Evolutionary conservation across 1,139 yeast species (phyloP).

Genomic region (Geotrichum europaeum): DNA sequence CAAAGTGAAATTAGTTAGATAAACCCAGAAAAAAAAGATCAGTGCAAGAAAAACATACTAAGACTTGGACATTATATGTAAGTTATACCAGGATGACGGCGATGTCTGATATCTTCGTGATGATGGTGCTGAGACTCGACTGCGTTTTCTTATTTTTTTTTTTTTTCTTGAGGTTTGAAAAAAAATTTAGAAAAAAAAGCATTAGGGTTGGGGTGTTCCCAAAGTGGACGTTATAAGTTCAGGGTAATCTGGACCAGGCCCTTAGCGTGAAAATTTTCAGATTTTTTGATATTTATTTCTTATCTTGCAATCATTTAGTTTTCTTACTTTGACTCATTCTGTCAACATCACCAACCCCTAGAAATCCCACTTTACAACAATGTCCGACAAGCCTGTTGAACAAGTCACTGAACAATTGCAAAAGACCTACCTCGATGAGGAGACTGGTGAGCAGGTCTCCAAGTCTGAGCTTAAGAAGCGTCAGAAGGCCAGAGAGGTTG

Average conservation of each 20-base stretch:
- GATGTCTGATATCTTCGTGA: background rate
- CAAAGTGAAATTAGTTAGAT: background rate
- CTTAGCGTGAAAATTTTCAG: background rate
- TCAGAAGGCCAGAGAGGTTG: slow-evolving; percentile 81
- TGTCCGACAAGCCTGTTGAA: slow-evolving; percentile 31
- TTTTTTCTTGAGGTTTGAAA: slow-evolving; percentile 3
- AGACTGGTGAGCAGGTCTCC: slow-evolving; percentile 93
- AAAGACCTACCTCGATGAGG: slow-evolving; percentile 86
- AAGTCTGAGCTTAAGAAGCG: slow-evolving; percentile 95
- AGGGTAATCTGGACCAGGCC: background rate
- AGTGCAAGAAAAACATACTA: background rate
- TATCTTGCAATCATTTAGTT: background rate
- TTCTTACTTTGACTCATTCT: slow-evolving; percentile 7
- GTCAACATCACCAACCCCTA: background rate
- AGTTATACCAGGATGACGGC: background rate
- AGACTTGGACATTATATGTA: slow-evolving; percentile 6
- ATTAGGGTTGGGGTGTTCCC: background rate
- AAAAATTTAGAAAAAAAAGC: slow-evolving; percentile 4
- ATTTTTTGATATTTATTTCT: background rate
- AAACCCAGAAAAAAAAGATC: background rate
- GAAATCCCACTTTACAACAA: slow-evolving; percentile 3
- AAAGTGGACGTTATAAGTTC: background rate
- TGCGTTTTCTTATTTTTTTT: background rate
- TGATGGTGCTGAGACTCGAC: background rate
- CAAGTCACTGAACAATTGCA: slow-evolving; percentile 72